Evolutionary conservation across 2,329 filamentous ascomycete genomes (phyloP), one percentile per base, ranked within the genome.

Genomic region (Fusarium pininemorale): DNA sequence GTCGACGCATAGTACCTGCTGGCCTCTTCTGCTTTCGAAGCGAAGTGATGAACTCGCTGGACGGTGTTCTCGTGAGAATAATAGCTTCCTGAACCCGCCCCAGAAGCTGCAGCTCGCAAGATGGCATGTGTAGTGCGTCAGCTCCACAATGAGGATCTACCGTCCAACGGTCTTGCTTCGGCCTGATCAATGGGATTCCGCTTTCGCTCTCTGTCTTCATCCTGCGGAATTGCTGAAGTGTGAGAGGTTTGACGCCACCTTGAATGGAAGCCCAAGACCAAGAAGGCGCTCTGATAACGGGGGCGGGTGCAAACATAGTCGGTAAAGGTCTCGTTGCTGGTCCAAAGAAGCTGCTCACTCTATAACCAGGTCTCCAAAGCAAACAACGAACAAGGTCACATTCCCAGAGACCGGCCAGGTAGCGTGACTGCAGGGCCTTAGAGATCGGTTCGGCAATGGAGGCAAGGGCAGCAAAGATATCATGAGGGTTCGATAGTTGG

Each of bases 181-280:
- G 62, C 14, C 24, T 57, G 18, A 56, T 24, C 5, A 56, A 18
- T 10, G 37, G n/a, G 5, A 0, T 14, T 15, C 45, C 41, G 1
- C 16, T 37, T 2, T 56, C 42, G 5, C 6, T 22, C 5, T 58
- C 22, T 6, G 13, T 32, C 16, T 42, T 41, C 50, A 44, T 66
- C 9, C 45, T 44, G 8, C 47, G 57, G 16, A 57, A 56, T 13
- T 45, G 42, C 3, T 11, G 18, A 2, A 47, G 30, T 13, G 10
- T 1, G 2, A 63, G 16, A 15, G 44, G 42, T 4, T 48, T 48
- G 35, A 67, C 53, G 1, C 37, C 22, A 7, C 69, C 69, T 59
- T 72, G 51, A 1, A 70, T 55, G 8, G 69, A 47, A 30, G 66
- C 69, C 69, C 69, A 72, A 3, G 69, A 67, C 66, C 69, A 72